Evolutionary conservation across 2,329 filamentous ascomycete genomes (phyloP).

Genomic region (Colletotrichum orchidophilum): DNA sequence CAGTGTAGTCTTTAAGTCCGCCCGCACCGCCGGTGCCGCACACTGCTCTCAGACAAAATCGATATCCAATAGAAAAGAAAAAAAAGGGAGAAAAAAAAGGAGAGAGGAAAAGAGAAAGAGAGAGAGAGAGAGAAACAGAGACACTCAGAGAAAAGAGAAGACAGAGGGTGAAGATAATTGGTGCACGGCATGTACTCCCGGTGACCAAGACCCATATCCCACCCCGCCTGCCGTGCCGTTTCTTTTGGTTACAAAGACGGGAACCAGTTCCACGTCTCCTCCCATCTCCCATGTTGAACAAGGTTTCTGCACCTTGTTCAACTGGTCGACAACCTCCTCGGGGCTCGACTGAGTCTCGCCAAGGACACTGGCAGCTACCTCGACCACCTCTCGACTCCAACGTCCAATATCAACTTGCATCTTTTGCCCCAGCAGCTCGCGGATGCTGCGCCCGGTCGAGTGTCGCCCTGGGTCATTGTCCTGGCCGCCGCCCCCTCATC

Average conservation of each 20-base stretch:
- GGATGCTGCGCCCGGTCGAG: background rate
- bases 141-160: background rate
- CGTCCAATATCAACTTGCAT: background rate
- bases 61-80: background rate
- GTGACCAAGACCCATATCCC: background rate
- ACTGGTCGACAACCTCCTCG: background rate
- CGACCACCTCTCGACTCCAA: background rate
- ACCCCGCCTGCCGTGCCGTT: constrained; percentile 2
- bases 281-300: constrained; percentile 8
- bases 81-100: background rate
- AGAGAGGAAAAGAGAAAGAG: background rate
- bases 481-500: background rate
- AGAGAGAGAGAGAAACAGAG: background rate
- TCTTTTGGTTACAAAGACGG: background rate
- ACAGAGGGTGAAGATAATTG: background rate
- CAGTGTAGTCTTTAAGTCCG: background rate
- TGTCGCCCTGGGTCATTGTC: background rate
- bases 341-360: background rate
- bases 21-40: background rate
- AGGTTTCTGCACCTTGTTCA: constrained; percentile 4
- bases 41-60: background rate
- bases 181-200: background rate
- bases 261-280: background rate
- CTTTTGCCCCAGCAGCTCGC: background rate
- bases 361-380: background rate